Evolutionary conservation across 495 filamentous ascomycete species (phyloP), one percentile per base, ranked within the genome.

Genomic region (Podospora sp.): DNA sequence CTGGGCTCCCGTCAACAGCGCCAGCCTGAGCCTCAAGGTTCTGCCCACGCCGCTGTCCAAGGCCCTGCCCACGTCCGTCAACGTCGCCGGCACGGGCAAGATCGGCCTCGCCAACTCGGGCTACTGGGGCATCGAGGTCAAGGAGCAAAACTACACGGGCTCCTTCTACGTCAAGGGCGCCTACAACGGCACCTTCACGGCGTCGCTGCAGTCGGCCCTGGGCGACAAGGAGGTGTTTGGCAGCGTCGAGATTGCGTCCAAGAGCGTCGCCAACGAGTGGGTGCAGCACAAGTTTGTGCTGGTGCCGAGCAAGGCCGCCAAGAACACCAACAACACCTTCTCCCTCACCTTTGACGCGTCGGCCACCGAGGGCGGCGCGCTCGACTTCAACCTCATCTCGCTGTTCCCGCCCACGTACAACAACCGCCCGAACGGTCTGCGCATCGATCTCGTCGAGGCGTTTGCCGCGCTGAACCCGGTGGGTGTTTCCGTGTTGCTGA

Each of bases 351-450:
- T 89, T 65, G 81, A 90, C 68, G 77, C 80, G 1, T 72, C 80
- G 9, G 80, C 79, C 49, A 77, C 78, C 11, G 71, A 73, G 21
- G 79, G 78, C 0, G 76, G 75, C 6, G 80, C 79, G 5, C 81
- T 91, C 59, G 86, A 88, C 65, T 89, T 92, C 69, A 85, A 87
- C 59, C 73, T 90, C 33, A 85, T 91, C 66, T 85, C 85, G 50
- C 67, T 92, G 27, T 92, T 91, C 73, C 88, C 88, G 2, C 88
- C 88, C 6, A 91, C 89, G 7, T 91, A 82, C 67, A 89, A 88
- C 57, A 78, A 79, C 29, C 77, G 88, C 29, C 70, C 79, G 14
- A 91, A 92, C 70, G 90, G 90, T 0, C 69, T 91, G 68, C 77
- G 88, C 14, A 74, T 80, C 4, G 88, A 91, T 70, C 73, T 91